Base-by-base conservation (phyloP, 1,284 basidiomycete species). In the Ceratorhiza oryzae-sativae region DNA sequence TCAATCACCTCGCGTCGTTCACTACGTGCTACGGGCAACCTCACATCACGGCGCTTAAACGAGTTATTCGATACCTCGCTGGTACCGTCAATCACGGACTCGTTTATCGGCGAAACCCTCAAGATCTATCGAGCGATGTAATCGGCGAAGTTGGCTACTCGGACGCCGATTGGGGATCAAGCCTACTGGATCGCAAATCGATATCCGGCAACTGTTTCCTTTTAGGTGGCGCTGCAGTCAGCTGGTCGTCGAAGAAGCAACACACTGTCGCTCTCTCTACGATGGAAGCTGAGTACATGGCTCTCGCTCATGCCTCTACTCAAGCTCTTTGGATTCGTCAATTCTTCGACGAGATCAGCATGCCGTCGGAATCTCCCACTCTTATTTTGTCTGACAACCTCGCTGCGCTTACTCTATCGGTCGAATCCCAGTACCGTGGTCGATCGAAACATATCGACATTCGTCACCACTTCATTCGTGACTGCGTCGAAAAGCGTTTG, bases 401-500 rank as follows among this genome's bases (percentile, higher is more conserved):
- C 13, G 76, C 79, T 0, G 76, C 81, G 0, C 79, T 84, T 30
- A 56, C 75, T 0, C 72, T 85, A 0, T 76, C 81, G 0, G 51
- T 79, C 4, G 81, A 82, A 61, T 77, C 80, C 0, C 76, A 77
- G 1, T 73, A 72, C 3, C 79, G 82, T 51, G 51, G 75, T 0
- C 75, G 79, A 0, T 77, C 80, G 9, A 83, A 83, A 75, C 84
- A 84, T 74, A 83, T 84, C 39, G 79, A 83, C 71, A 77, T 84
- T 48, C 68, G 75, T 0, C 77, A 80, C 73, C 83, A 84, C 72
- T 81, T 80, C 65, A 76, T 83, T 41, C 77, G 80, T 0, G 79
- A 80, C 23, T 63, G 76, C 10, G 75, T 83, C 18, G 32, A 70
- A 1, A 63, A 73, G 27, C 53, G 25, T 1, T 18, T 56, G 27